A percentile compares a stretch with the other conserved stretches of the same genome.
Evolutionary conservation across 768 basidiomycete genomes (phyloP).

Genomic region (Amanita rimosa): DNA sequence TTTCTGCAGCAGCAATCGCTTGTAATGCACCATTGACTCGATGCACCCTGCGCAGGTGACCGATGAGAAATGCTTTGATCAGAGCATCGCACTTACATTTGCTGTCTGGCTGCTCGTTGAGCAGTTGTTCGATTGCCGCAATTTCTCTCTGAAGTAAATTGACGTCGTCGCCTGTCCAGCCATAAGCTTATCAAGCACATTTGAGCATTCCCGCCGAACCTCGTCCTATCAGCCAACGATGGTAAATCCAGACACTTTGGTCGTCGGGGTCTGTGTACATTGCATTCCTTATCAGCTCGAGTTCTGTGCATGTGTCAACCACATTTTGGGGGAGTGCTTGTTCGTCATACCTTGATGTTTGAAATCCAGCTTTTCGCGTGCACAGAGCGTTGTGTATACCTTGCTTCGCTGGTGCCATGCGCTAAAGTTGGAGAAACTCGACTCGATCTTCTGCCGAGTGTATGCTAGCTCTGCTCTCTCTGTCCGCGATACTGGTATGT

Average conservation of each 20-base stretch:
- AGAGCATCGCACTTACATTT: constrained; percentile 50
- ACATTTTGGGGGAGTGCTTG: background rate
- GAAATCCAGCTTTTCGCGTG: constrained; percentile 40
- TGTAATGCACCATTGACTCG: constrained; percentile 84
- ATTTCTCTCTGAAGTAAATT: constrained; percentile 66
- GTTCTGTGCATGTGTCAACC: constrained; percentile 44
- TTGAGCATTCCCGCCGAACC: no score
- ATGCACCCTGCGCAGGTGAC: constrained; percentile 67
- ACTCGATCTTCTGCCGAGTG: constrained; percentile 83
- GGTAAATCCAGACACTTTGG: constrained; percentile 97
- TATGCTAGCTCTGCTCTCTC: constrained; percentile 67
- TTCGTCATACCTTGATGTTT: constrained; percentile 56
- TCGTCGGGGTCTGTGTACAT: constrained; percentile 95
- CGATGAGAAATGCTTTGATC: background rate
- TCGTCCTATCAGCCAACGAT: constrained; percentile 85
- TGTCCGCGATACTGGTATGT: constrained; percentile 48
- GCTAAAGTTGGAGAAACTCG: constrained; percentile 95
- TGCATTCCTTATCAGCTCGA: constrained; percentile 85
- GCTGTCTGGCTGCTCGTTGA: constrained; percentile 84
- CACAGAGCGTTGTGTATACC: constrained; percentile 58
- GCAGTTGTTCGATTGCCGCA: constrained; percentile 63
- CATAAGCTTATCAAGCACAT: no score
- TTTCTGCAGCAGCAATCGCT: constrained; percentile 49
- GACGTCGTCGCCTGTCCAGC: constrained; percentile 39
- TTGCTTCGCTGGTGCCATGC: constrained; percentile 98